Conservation (phyloP, 2,329 filamentous ascomycete species). For the Aspergillus vadensis region DNA sequence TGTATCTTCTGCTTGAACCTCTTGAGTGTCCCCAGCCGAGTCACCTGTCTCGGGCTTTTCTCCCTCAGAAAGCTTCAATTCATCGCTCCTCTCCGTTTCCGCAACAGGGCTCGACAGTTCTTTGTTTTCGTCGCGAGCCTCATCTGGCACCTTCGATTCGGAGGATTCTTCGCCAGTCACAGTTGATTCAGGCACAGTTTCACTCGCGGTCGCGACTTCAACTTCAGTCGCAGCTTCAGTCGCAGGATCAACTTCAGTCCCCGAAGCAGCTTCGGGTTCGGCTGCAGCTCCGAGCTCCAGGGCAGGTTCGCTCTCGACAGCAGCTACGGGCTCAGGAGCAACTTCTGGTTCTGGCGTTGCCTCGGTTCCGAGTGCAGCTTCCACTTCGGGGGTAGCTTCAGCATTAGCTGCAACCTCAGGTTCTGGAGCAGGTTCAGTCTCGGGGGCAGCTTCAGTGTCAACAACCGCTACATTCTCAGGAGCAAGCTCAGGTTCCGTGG, state of each 20-base stretch:
- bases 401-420: neutral
- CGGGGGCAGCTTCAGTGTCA: neutral
- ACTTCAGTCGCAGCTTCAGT: neutral
- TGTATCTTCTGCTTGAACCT: conserved; percentile 14
- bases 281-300: neutral
- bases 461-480: no score
- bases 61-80: neutral
- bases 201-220: conserved; percentile 15
- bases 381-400: neutral
- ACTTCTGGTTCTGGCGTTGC: conserved; percentile 10
- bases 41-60: conserved; percentile 9
- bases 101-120: neutral
- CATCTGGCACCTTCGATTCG: neutral
- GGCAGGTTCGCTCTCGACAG: neutral
- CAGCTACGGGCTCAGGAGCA: neutral
- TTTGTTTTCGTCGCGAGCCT: neutral
- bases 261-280: neutral
- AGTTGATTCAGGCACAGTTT: conserved; percentile 16
- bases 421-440: neutral
- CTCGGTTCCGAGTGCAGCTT: neutral
- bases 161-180: neutral
- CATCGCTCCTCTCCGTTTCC: neutral
- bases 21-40: neutral
- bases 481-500: conserved; percentile 14
- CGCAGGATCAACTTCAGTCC: neutral